Evolutionary conservation across 2,329 filamentous ascomycete genomes (phyloP), one percentile per base, ranked within the genome.

Genomic region (Stylonectria norvegica): DNA sequence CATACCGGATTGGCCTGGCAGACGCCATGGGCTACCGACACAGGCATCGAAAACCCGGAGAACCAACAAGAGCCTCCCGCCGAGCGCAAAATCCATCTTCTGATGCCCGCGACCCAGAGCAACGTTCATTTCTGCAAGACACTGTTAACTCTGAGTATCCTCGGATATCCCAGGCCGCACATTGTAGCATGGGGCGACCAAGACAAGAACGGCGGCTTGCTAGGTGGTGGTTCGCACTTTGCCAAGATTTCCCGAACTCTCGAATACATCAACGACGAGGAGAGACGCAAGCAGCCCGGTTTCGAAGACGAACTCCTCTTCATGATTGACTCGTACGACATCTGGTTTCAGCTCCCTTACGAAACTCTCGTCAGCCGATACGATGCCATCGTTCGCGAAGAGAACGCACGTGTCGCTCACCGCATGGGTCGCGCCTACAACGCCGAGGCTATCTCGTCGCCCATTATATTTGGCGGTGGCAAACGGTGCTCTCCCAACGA

Each of bases 321-420:
- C 17, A 52, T 63, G 22, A 41, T 62, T 2, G 61, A 63, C n/a
- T 49, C 54, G 9, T 61, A 61, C 34, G 60, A 63, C 20, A 47
- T 60, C 19, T 63, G 61, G 61, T 63, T 63, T 23, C 61, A 63
- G 47, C 52, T 63, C 1, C 59, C 59, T 2, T 19, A 45, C 19
- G 53, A 60, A 18, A 43, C 50, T 4, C 48, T 61, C 5, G 20
- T 60, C 5, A 39, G 43, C 9, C 56, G 59, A 5, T 61, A 59
- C 40, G 29, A 54, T 11, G 47, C 43, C 22, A 43, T 59, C n/a
- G 29, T 52, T 20, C 48, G 44, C 7, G 41, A 52, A 12, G 57
- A 56, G 11, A 51, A 52, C 41, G 41, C 45, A 15, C 48, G 56
- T 0, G 42, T 60, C 2, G 43, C 40, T 4, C 48, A 49, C 1